Percentiles rank a stretch among this genome's conserved stretches.
Conservation (phyloP, 208 protist species). For the Balamuthia mandrillaris region DNA sequence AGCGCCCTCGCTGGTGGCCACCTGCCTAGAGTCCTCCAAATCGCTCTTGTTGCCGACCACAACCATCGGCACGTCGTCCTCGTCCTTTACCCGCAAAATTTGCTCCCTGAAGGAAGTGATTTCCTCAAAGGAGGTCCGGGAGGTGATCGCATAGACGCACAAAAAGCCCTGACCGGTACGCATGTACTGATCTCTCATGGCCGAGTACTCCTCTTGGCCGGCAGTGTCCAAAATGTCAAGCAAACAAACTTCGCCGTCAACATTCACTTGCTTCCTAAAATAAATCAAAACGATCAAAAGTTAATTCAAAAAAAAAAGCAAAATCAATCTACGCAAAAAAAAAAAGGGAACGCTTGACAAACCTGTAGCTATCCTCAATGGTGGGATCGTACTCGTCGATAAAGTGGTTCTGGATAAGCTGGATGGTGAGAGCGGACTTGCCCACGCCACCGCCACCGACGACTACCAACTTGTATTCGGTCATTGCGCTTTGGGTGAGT, state of each 20-base stretch:
- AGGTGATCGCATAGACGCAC: conserved; percentile 71
- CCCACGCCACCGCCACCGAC: conserved; percentile 68
- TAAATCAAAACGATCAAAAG: no score
- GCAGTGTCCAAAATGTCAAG: conserved; percentile 76
- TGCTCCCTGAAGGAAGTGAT: conserved; percentile 68
- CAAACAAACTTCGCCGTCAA: conserved; percentile 64
- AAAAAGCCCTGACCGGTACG: conserved; percentile 65
- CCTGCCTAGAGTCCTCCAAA: conserved; percentile 58
- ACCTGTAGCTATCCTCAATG: conserved; percentile 9
- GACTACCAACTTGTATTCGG: conserved; percentile 34
- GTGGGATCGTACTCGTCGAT: conserved; percentile 65
- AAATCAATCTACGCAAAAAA: neutral
- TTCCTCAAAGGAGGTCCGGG: conserved; percentile 70
- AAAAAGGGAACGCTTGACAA: neutral
- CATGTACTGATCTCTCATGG: conserved; percentile 73
- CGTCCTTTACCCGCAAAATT: conserved; percentile 73
- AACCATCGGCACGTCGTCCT: conserved; percentile 60
- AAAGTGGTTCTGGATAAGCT: conserved; percentile 71
- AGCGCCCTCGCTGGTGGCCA: conserved; percentile 52
- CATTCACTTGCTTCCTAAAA: conserved; percentile 59
- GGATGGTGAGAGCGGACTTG: conserved; percentile 77
- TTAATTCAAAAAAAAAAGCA: no score
- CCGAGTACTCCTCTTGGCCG: conserved; percentile 69
- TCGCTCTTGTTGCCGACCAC: conserved; percentile 70
- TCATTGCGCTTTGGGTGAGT: neutral